phyloP scores from a whole-genome alignment of 345 rosid genomes.

The Corymbia maculata region DNA sequence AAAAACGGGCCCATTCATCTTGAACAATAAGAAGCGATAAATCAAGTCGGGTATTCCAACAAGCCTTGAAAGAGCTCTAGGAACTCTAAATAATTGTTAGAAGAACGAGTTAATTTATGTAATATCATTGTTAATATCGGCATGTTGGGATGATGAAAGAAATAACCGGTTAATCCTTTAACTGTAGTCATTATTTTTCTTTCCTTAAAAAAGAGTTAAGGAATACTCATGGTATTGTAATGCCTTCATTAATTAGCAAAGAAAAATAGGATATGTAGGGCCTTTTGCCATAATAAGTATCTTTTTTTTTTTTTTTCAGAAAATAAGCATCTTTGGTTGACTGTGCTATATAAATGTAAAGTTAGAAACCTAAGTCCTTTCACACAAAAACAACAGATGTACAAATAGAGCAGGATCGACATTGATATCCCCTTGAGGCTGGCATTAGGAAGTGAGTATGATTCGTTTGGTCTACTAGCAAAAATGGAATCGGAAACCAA shows the following conservation, averaged over 20 bases:
- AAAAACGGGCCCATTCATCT: neutral
- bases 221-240: neutral
- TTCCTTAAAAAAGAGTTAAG: neutral
- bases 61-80: neutral
- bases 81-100: neutral
- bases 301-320: neutral
- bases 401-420: neutral
- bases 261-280: neutral
- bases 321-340: neutral
- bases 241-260: neutral
- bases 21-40: neutral
- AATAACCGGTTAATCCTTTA: neutral
- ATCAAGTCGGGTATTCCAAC: neutral
- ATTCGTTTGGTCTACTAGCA: neutral
- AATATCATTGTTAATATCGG: neutral
- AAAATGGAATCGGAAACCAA: rapidly evolving
- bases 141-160: neutral
- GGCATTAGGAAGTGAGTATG: neutral
- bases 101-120: neutral
- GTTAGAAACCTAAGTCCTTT: neutral
- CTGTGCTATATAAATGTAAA: neutral
- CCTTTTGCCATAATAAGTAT: neutral
- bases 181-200: neutral
- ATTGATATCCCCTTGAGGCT: neutral
- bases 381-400: neutral